phyloP scores from a whole-genome alignment of 768 basidiomycete species.

The Clathrus columnatus region DNA sequence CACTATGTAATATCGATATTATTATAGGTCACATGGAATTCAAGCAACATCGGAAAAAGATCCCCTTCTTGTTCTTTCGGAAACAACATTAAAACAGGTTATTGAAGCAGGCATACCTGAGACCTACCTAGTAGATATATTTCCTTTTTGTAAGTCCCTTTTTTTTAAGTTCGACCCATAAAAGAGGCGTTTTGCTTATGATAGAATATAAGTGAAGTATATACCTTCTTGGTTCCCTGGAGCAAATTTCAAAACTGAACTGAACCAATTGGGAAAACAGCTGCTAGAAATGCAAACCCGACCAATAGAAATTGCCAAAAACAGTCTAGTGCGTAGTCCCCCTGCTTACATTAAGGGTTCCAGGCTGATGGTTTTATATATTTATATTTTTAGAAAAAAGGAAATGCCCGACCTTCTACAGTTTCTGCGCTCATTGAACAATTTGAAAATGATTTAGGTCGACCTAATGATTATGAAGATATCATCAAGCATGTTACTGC shows the following conservation, averaged over 20 bases:
- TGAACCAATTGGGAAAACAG: neutral
- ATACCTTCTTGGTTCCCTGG: slow-evolving; percentile 16
- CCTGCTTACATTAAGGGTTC: no score
- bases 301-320: neutral
- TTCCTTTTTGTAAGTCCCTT: slow-evolving; percentile 8
- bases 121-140: slow-evolving; percentile 9
- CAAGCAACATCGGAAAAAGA: slow-evolving; percentile 10
- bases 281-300: neutral
- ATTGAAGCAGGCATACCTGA: slow-evolving; percentile 1
- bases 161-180: neutral
- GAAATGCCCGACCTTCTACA: neutral
- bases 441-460: neutral
- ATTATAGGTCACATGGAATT: slow-evolving; percentile 15
- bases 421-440: neutral
- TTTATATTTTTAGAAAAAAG: neutral
- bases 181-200: neutral
- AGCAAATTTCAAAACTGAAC: slow-evolving; percentile 2
- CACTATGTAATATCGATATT: slow-evolving; percentile 6
- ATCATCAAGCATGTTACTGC: neutral
- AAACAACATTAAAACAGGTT: slow-evolving; percentile 4
- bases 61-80: slow-evolving; percentile 11
- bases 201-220: slow-evolving; percentile 12
- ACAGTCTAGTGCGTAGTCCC: neutral
- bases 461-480: neutral
- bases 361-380: neutral